Base-by-base conservation (phyloP, 2,329 filamentous ascomycete genomes). In the Monilinia polystroma region DNA sequence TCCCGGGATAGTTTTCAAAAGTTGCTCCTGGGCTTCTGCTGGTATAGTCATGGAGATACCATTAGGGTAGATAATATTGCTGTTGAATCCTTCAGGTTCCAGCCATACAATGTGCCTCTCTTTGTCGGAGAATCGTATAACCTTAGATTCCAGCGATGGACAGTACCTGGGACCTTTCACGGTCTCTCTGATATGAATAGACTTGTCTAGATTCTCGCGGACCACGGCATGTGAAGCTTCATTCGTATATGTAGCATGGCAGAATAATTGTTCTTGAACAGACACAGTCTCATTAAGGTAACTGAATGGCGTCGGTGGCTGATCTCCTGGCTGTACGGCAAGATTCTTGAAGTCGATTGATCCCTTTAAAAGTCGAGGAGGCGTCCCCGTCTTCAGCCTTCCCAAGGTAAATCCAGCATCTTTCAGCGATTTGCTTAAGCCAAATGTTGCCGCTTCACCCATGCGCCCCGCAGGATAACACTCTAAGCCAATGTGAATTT, bases 21-120 rank as follows among this genome's bases (percentile, higher is more conserved):
- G 87, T 63, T 89, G 85, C 73, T 91, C 89, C 77, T 99, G 95
- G 0, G 91, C 92, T 66, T 94, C 92, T 0, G 88, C 89, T 0
- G 95, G 95, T 3, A 99, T 88, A 0, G 95, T 99, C 92, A 98
- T 98, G 38, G 93, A 97, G 51, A 99, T 88, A 0, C 95, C 95
- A 74, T 99, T 99, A 0, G 95, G 95, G 75, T 99, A 99, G 66
- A 99, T 89, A 55, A 97, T 84, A 71, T 96, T 87, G 75, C 87
- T 96, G 70, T 93, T 86, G 74, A 97, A 96, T 2, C 95, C 95
- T 81, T 99, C 95, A 0, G 94, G 95, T 77, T 99, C 95, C 18
- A 99, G 86, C 95, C 95, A 99, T 65, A 99, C 90, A 71, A 97
- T 91, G 74, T 99, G 95, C 7, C 83, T 84, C 26, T 88, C 81